These are phyloP conservation scores for Monilinia fructicola DNA, from an alignment of 2,329 filamentous ascomycete species.

Conservation along the genomic window DNA sequence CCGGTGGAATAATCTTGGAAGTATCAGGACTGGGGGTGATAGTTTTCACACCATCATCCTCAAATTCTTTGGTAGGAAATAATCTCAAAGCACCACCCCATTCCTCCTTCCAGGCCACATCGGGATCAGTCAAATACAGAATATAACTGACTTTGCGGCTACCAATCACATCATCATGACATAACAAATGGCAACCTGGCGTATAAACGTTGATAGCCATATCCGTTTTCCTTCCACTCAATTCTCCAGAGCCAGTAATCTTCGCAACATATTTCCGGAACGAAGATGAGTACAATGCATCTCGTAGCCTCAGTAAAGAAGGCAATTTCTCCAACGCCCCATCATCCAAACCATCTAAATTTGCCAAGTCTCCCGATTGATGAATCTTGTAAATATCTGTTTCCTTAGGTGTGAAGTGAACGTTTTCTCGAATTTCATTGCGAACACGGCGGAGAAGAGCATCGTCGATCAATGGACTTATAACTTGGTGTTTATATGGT, in stretches of 20 bases:
- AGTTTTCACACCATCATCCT: constrained; percentile 70
- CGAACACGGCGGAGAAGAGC: constrained; percentile 81
- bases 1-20: constrained; percentile 81
- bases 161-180: constrained; percentile 99
- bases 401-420: constrained; percentile 96
- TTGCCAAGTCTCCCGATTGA: constrained; percentile 95
- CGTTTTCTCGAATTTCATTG: constrained; percentile 82
- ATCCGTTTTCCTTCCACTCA: constrained; percentile 93
- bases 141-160: constrained; percentile 95
- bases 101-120: constrained; percentile 81
- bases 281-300: constrained; percentile 85
- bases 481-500: constrained; percentile 91
- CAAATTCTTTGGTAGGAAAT: constrained; percentile 68
- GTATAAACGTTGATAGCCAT: constrained; percentile 99
- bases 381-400: constrained; percentile 99
- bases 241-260: constrained; percentile 80
- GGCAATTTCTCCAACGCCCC: constrained; percentile 82
- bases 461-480: constrained; percentile 76
- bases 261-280: constrained; percentile 88
- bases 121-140: constrained; percentile 90
- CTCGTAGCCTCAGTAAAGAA: constrained; percentile 85
- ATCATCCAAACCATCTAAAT: constrained; percentile 90
- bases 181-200: constrained; percentile 90
- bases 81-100: constrained; percentile 92
- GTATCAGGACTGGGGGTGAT: constrained; percentile 78